Conservation (phyloP, 345 rosid species). For the Raphanus raphanistrum region DNA sequence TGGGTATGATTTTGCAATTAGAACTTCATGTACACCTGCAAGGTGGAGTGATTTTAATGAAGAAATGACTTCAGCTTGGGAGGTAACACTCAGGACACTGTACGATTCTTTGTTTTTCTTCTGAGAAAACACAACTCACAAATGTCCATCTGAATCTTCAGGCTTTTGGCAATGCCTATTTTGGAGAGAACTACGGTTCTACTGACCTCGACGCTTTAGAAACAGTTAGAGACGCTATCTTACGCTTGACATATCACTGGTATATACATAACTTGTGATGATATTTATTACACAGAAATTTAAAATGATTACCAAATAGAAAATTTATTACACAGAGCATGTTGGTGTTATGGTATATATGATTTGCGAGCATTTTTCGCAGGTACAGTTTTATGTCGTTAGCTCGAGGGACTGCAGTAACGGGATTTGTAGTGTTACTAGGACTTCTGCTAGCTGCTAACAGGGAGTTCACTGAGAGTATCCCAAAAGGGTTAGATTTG, state of each 20-base stretch:
- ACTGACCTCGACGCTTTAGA: conserved; percentile 56
- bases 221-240: conserved; percentile 69
- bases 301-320: too few species aligned
- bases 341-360: neutral
- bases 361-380: conserved; percentile 4
- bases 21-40: conserved; percentile 90
- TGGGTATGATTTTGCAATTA: conserved; percentile 81
- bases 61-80: conserved; percentile 91
- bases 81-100: conserved; percentile 51
- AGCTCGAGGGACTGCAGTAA: conserved; percentile 84
- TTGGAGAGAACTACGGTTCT: conserved; percentile 73
- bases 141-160: conserved; percentile 30
- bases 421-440: conserved; percentile 72
- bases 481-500: conserved; percentile 81
- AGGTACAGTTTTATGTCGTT: conserved; percentile 98
- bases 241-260: conserved; percentile 97
- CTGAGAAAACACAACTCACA: conserved; percentile 1
- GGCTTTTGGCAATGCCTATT: conserved; percentile 79
- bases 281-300: neutral
- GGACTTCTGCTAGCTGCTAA: conserved; percentile 80
- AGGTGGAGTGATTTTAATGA: conserved; percentile 91
- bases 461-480: conserved; percentile 72
- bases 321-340: neutral
- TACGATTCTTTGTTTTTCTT: neutral
- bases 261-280: conserved; percentile 28